Percentiles rank a stretch among this genome's conserved stretches.
Evolutionary conservation across 1,139 yeast genomes (phyloP).

Genomic region (Magnusiomyces ingens): DNA sequence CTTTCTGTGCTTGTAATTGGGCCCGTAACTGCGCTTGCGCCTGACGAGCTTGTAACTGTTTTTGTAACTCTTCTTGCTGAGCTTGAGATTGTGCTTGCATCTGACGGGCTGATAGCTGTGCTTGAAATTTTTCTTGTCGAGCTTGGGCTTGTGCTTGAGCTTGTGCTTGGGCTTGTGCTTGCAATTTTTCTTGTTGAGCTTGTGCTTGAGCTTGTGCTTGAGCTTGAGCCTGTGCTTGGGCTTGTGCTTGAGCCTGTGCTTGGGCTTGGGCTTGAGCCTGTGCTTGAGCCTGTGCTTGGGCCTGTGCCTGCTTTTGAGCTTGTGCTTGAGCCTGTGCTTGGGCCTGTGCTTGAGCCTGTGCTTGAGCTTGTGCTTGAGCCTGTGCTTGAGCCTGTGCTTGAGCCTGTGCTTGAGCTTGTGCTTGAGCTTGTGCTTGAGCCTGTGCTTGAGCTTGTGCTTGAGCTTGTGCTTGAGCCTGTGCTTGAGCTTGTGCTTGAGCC

Average conservation of each 20-base stretch:
- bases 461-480: constrained; percentile 16
- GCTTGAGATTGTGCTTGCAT: no score
- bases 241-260: constrained; percentile 12
- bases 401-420: constrained; percentile 4
- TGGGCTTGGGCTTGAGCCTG: constrained; percentile 4
- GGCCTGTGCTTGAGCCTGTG: constrained; percentile 1
- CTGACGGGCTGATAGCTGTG: background rate
- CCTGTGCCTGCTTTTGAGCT: background rate
- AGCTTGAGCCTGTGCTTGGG: constrained; percentile 4
- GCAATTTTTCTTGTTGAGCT: background rate
- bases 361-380: background rate
- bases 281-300: constrained; percentile 2
- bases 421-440: constrained; percentile 11
- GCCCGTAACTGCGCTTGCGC: no score
- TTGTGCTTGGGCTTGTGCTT: background rate
- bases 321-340: background rate
- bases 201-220: background rate
- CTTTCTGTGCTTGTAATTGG: background rate
- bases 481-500: constrained; percentile 3
- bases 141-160: background rate
- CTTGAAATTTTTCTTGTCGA: background rate
- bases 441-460: no score
- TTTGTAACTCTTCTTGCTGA: no score
- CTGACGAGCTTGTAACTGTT: no score
- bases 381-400: constrained; percentile 8